A percentile compares a stretch with the other conserved stretches of the same genome.
These are phyloP conservation scores for Neurospora sp. DNA, from an alignment of 2,329 filamentous ascomycete genomes.

Conservation along the genomic window DNA sequence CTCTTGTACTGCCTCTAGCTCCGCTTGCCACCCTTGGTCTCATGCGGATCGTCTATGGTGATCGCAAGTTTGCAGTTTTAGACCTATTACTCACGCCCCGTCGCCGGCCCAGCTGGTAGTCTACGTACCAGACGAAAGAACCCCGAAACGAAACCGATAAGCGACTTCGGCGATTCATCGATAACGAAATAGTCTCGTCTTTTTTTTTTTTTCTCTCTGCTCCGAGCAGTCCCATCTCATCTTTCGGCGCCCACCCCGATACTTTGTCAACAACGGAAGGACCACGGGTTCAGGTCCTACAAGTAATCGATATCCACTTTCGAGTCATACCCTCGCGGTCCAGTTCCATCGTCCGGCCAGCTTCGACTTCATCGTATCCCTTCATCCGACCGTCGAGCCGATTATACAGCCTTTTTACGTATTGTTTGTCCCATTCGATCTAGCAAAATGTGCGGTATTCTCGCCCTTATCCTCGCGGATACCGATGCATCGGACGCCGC, in stretches of 20 bases:
- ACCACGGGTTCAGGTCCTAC: neutral
- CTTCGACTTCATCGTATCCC: neutral
- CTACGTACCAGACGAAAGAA: neutral
- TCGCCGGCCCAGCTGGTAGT: neutral
- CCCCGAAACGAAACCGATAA: neutral
- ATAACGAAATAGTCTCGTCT: neutral
- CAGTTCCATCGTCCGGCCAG: neutral
- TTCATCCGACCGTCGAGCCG: neutral
- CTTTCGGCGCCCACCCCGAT: neutral
- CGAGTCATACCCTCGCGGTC: neutral
- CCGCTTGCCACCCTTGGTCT: neutral
- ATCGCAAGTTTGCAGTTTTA: neutral
- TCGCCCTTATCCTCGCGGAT: constrained; percentile 51
- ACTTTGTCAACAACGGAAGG: neutral
- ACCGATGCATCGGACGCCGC: constrained; percentile 39
- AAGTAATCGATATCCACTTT: neutral
- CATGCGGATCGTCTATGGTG: neutral
- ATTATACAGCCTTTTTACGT: neutral
- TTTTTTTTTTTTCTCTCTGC: neutral
- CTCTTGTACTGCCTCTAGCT: neutral
- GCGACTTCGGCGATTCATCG: neutral
- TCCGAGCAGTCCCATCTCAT: neutral
- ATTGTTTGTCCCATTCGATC: neutral
- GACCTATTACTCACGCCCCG: neutral
- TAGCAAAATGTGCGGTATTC: constrained; percentile 49